Percentiles rank a stretch among this genome's conserved stretches.
Evolutionary conservation across 257 asterid genomes (phyloP).

Genomic region (Scutellaria galericulata): DNA sequence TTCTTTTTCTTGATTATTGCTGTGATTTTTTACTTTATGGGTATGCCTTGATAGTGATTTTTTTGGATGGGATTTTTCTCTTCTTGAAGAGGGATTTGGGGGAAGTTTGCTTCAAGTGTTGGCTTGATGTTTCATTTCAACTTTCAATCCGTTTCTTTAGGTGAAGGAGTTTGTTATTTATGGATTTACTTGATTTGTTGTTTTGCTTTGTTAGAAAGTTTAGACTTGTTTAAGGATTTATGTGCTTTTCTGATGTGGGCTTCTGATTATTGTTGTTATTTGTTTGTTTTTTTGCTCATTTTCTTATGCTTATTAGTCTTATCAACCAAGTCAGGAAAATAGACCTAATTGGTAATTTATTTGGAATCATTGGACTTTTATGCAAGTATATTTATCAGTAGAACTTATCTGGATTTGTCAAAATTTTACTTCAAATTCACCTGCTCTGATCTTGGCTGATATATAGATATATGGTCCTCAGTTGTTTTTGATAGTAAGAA

Average conservation of each 20-base stretch:
- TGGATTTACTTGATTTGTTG: slow-evolving; percentile 32
- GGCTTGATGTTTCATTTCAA: slow-evolving; percentile 35
- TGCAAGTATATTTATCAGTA: slow-evolving; percentile 1
- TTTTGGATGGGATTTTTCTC: slow-evolving; percentile 27
- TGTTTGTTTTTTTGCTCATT: no score
- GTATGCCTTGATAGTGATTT: slow-evolving; percentile 39
- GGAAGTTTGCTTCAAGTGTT: slow-evolving; percentile 30
- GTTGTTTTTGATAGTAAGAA: background rate
- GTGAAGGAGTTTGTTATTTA: slow-evolving; percentile 34
- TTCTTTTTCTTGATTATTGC: slow-evolving; percentile 8
- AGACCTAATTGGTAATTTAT: slow-evolving; percentile 15
- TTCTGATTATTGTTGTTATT: slow-evolving; percentile 10
- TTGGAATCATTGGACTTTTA: slow-evolving; percentile 20
- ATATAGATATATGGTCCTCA: no score
- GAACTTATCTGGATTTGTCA: background rate
- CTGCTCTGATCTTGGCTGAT: background rate
- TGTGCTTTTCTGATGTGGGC: slow-evolving; percentile 31
- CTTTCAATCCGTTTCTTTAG: slow-evolving; percentile 40
- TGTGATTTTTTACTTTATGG: slow-evolving; percentile 40
- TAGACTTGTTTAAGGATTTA: slow-evolving; percentile 26
- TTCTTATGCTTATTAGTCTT: slow-evolving; percentile 29
- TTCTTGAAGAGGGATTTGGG: slow-evolving; percentile 24
- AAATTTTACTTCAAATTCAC: background rate
- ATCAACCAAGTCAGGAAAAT: background rate
- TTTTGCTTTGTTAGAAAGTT: slow-evolving; percentile 33